A percentile compares a stretch with the other conserved stretches of the same genome.
Evolutionary conservation across 148 eudicot genomes (phyloP).

Genomic region (Fagopyrum esculentum): DNA sequence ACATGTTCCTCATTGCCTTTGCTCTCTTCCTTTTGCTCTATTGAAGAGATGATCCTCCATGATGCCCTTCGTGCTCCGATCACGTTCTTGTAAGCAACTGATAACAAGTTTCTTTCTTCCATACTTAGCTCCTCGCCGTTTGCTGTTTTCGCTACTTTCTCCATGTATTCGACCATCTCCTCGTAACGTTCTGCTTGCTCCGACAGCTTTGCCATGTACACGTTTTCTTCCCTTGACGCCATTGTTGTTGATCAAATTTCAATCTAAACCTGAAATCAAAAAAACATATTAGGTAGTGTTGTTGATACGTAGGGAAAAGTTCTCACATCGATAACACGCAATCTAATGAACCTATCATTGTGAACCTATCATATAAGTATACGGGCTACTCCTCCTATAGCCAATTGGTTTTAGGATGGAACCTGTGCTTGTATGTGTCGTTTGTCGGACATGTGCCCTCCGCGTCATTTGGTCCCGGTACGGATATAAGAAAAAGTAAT

Average conservation of each 20-base stretch:
- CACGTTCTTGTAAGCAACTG: conserved; percentile 82
- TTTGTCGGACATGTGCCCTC: no score
- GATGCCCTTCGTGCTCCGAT: conserved; percentile 87
- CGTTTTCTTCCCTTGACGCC: conserved; percentile 61
- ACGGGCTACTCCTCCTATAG: no score
- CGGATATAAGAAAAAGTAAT: no score
- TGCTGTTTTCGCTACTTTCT: conserved; percentile 55
- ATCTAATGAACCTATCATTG: no score
- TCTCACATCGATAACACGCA: no score
- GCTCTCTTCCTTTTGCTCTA: conserved; percentile 81
- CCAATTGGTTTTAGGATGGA: no score
- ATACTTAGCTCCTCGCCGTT: conserved; percentile 60
- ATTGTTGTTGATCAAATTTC: conserved; percentile 20
- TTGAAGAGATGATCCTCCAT: conserved; percentile 83
- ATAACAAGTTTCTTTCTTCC: conserved; percentile 75
- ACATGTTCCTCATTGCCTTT: conserved; percentile 80
- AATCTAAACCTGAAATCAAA: no score
- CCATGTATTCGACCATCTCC: conserved; percentile 83
- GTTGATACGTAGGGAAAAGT: no score
- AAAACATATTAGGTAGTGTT: no score
- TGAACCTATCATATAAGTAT: no score
- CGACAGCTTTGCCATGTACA: conserved; percentile 79
- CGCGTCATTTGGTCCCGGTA: no score
- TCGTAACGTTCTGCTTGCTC: conserved; percentile 89
- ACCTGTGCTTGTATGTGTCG: no score